These are phyloP conservation scores for Xylaria polymorpha DNA, from an alignment of 2,329 filamentous ascomycete genomes.

Conservation along the genomic window DNA sequence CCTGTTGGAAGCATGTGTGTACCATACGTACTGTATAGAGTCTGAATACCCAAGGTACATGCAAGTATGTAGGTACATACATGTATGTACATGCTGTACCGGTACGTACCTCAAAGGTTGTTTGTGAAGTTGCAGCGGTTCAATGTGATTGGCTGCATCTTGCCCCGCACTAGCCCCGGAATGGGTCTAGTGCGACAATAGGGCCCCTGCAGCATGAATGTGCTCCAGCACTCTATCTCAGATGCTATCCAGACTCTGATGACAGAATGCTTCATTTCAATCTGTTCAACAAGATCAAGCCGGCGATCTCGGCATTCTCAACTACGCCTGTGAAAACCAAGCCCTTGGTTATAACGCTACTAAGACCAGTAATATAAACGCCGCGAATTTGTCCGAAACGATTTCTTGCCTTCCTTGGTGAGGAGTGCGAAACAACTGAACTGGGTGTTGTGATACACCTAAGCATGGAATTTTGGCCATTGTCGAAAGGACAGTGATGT, in stretches of 20 bases:
- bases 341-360: neutral
- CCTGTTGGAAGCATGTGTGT: too few relatives aligned
- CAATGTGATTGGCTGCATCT: constrained; percentile 27
- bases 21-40: too few relatives aligned
- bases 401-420: constrained; percentile 20
- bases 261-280: constrained; percentile 32
- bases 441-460: constrained; percentile 16
- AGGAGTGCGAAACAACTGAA: constrained; percentile 8
- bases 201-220: constrained; percentile 20
- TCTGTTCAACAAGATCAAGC: constrained; percentile 12
- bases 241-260: constrained; percentile 13
- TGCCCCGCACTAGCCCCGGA: constrained; percentile 25
- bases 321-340: neutral
- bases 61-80: neutral
- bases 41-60: too few relatives aligned
- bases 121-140: constrained; percentile 17
- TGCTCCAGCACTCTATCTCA: constrained; percentile 18
- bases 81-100: neutral
- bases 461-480: constrained; percentile 28
- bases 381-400: constrained; percentile 25
- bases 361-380: neutral
- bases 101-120: neutral
- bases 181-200: constrained; percentile 27
- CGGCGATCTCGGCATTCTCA: constrained; percentile 6
- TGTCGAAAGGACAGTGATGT: constrained; percentile 24